Evolutionary conservation across 352 stramenopile genomes (phyloP).

Genomic region (Peronospora belbahrii): DNA sequence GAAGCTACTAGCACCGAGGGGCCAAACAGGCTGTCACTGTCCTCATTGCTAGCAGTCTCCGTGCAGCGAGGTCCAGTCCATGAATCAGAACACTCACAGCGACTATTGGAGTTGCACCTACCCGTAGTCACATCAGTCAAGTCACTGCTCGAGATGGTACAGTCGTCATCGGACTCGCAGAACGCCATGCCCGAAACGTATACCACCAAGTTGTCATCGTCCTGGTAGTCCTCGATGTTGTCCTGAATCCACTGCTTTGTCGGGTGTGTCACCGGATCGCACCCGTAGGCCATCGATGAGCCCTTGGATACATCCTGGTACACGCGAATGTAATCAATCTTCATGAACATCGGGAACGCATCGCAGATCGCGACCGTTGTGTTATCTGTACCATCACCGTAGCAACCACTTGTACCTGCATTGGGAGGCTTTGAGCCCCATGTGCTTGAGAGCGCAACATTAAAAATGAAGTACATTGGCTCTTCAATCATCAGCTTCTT

Average conservation of each 20-base stretch:
- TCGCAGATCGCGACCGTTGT: constrained; percentile 44
- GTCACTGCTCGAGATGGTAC: constrained; percentile 25
- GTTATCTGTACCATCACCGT: constrained; percentile 20
- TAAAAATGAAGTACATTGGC: constrained; percentile 89
- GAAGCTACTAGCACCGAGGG: constrained; percentile 19
- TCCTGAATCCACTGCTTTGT: constrained; percentile 57
- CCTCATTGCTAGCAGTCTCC: constrained; percentile 12
- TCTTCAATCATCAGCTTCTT: constrained; percentile 86
- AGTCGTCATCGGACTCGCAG: constrained; percentile 43
- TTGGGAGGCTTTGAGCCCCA: constrained; percentile 61
- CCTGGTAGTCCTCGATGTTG: constrained; percentile 45
- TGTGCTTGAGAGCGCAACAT: constrained; percentile 80
- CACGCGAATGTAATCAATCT: constrained; percentile 66
- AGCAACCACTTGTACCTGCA: constrained; percentile 21
- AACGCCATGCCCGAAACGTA: constrained; percentile 39
- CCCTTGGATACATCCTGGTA: constrained; percentile 28
- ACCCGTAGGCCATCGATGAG: constrained; percentile 38
- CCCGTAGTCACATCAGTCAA: constrained; percentile 25
- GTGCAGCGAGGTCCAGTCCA: constrained; percentile 50
- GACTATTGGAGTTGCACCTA: constrained; percentile 22
- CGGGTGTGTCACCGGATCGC: constrained; percentile 41
- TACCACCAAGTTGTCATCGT: constrained; percentile 36
- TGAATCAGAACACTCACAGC: constrained; percentile 28
- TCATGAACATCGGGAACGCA: constrained; percentile 56
- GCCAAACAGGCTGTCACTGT: constrained; percentile 19